Evolutionary conservation across 306 rosid species (phyloP).

Genomic region (Hylodesmum podocarpum): DNA sequence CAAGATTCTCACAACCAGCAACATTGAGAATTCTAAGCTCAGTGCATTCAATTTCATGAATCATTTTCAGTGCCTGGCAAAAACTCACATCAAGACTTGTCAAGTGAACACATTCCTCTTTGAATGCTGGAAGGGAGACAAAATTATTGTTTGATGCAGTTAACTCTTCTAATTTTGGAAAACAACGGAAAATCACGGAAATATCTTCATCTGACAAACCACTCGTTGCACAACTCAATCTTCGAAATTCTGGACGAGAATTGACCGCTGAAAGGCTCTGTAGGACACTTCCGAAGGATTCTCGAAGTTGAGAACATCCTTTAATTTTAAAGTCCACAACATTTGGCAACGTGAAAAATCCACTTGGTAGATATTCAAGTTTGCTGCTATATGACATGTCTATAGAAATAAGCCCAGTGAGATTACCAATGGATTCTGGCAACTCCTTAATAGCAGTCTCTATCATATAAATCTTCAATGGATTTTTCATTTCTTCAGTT

Average conservation of each 20-base stretch:
- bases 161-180: not conserved
- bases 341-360: conserved; percentile 2
- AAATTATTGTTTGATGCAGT: not conserved
- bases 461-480: not conserved
- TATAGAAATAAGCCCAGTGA: not conserved
- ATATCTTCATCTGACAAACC: conserved; percentile 23
- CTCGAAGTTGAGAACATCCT: not conserved
- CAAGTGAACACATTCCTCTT: conserved; percentile 6
- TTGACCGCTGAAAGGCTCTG: no score
- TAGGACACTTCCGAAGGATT: not conserved
- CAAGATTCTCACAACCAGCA: not conserved
- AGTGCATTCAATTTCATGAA: not conserved
- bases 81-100: not conserved
- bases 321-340: not conserved
- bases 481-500: not conserved
- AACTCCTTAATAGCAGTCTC: not conserved
- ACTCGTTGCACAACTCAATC: not conserved
- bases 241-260: not conserved
- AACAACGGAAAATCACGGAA: not conserved
- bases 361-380: not conserved
- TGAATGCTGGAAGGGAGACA: conserved; percentile 7
- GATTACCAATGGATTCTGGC: conserved; percentile 14
- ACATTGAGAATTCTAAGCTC: not conserved
- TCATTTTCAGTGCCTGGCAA: not conserved
- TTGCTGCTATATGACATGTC: not conserved